phyloP scores from a whole-genome alignment of 2,329 filamentous ascomycete genomes.

The Periconia macrospinosa region DNA sequence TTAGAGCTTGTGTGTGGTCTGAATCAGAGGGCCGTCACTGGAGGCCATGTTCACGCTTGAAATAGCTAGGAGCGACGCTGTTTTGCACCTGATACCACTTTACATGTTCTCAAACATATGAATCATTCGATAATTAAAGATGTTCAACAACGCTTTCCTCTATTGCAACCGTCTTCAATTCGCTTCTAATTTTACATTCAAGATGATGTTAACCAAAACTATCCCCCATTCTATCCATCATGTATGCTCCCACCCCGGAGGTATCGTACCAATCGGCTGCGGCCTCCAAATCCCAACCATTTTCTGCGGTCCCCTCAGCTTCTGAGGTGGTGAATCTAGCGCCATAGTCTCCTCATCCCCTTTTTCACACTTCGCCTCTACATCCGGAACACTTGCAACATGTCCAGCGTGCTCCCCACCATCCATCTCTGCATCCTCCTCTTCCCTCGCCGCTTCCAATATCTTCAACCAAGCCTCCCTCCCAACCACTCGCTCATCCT shows the following conservation, averaged over 20 bases:
- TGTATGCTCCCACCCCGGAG: constrained; percentile 12
- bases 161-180: too few species aligned
- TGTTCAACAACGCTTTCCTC: too few species aligned
- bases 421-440: constrained; percentile 5
- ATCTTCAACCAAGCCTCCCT: constrained; percentile 23
- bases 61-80: too few species aligned
- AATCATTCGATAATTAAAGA: too few species aligned
- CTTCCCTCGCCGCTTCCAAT: constrained; percentile 31
- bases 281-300: constrained; percentile 35
- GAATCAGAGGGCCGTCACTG: too few species aligned
- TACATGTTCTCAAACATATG: too few species aligned
- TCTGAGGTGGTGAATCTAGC: constrained; percentile 1
- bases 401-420: background rate
- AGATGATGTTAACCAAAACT: background rate
- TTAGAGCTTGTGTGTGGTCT: too few species aligned
- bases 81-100: too few species aligned
- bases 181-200: background rate
- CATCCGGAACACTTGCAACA: background rate
- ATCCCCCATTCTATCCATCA: background rate
- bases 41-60: too few species aligned
- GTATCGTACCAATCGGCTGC: constrained; percentile 33
- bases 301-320: constrained; percentile 31
- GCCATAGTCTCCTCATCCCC: background rate
- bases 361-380: background rate
- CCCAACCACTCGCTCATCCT: constrained; percentile 14